Evolutionary conservation across 2,329 filamentous ascomycete genomes (phyloP), one percentile per base, ranked within the genome.

Genomic region (Zymoseptoria passerinii): DNA sequence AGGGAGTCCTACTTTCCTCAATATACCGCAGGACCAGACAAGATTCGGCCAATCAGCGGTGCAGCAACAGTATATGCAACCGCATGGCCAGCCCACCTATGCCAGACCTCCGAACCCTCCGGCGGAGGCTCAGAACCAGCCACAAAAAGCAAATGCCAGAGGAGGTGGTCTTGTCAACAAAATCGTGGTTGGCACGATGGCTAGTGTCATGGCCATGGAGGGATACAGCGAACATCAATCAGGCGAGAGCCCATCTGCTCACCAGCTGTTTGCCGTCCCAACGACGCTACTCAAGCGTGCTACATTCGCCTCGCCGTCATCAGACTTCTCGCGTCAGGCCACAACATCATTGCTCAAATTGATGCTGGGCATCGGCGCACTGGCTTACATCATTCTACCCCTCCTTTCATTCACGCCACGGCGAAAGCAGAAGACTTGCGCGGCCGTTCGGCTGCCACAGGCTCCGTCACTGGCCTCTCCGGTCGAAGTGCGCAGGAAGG

Each of bases 131-230:
- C 70, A 71, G 57, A 70, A 69, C 28, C 69, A 71, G 53, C 65
- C 60, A 16, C 59, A 77, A 77, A 63, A 70, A 65, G 59, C 60
- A 51, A 69, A 70, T 72, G 63, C 72, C 73, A 57, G 73, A 76
- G 58, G 74, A 50, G 75, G 77, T 16, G 80, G 80, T 40, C 77
- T 80, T 64, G 74, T 84, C 66, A 83, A 81, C 68, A 95, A 95
- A 75, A 80, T 96, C 64, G 94, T 96, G 89, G 85, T 96, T 4
- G 92, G 92, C 49, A 92, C 92, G 18, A 81, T 97, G 59, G 92
- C 92, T 23, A 91, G 90, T 13, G 78, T 97, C 18, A 96, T 97
- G 92, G 81, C 96, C 35, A 76, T 96, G 65, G 91, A 96, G 74
- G 90, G 90, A 1, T 79, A 92, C 57, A 82, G 88, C 70, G 76